Base-by-base conservation (phyloP, 257 asterid species). In the Mentha longifolia region DNA sequence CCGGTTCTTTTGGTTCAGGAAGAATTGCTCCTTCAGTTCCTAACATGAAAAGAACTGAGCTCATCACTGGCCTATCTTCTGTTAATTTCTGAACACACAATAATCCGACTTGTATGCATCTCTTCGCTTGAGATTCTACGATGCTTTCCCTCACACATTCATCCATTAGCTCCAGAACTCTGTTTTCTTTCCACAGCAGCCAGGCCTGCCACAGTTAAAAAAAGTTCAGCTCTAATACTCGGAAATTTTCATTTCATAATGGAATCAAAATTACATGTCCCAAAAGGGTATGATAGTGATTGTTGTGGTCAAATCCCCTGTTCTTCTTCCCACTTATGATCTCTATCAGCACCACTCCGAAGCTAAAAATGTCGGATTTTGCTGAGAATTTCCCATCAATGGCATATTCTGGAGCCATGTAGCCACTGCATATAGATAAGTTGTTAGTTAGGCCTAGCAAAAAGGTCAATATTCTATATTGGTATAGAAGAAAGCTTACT, bases 361-460 rank as follows among this genome's bases (percentile, higher is more conserved):
- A 4, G 65, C 81, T 77, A 19, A 78, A 85, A 13, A 80, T 33
- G 17, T 85, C 87, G 7, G 89, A 85, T 46, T 82, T 85, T 20
- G 70, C 68, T 8, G 89, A 85, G 54, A 72, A 85, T 9, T 75
- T 79, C 10, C 89, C 89, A n/a, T 77, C 81, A 47, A 85, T 43
- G 1, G 87, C 83, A 11, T 84, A 84, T 64, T 79, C 87, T 4
- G 85, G 89, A 60, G 89, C 58, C 86, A 84, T 84, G 47, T 85
- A 85, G 6, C 87, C 89, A 72, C 89, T 85, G 77, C 45, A 77
- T 25, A 73, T 7, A 1, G 5, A 46, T 54, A 11, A 3, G 15
- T 31, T 28, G 13, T 42, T 17, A 30, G 35, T n/a, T 17, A 30
- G 43, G 20, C 39, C 39, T 35, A 35, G 37, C 37, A 35, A 35